A percentile compares a stretch with the other conserved stretches of the same genome.
Evolutionary conservation across 441 rosid species (phyloP).

Genomic region (Codiaeum variegatum): DNA sequence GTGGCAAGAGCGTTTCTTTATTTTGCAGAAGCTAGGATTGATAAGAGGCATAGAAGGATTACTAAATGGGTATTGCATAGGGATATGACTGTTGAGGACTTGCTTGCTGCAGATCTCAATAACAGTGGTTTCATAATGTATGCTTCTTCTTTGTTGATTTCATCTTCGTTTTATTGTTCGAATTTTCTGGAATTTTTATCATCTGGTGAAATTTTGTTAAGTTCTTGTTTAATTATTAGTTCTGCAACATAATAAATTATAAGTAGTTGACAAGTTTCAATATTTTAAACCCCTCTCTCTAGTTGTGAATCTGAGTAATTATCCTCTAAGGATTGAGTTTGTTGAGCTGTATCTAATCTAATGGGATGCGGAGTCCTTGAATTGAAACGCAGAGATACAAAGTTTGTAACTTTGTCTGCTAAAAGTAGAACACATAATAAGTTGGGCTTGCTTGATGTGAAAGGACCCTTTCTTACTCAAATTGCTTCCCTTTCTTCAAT

Average conservation of each 20-base stretch:
- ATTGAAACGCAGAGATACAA: neutral
- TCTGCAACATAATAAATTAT: neutral
- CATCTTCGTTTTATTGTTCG: constrained; percentile 1
- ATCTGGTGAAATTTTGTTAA: neutral
- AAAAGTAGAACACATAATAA: neutral
- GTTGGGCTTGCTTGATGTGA: neutral
- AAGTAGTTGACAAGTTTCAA: neutral
- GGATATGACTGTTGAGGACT: constrained; percentile 72
- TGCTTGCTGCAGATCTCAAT: constrained; percentile 69
- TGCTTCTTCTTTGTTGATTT: constrained; percentile 7
- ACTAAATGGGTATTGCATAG: constrained; percentile 69
- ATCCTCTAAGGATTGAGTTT: neutral
- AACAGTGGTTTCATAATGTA: constrained; percentile 82
- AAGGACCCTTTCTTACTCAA: neutral
- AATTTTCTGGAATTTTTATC: neutral
- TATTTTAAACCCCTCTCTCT: neutral
- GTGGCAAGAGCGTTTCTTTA: constrained; percentile 87
- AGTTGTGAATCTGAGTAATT: neutral
- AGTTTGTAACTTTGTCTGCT: neutral
- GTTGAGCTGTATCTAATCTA: neutral
- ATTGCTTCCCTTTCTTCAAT: neutral
- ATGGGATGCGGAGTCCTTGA: neutral
- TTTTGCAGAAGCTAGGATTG: constrained; percentile 74
- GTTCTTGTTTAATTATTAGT: neutral
- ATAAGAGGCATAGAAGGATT: constrained; percentile 66